phyloP scores from a whole-genome alignment of 116 monocot species.

The Cymodocea nodosa region DNA sequence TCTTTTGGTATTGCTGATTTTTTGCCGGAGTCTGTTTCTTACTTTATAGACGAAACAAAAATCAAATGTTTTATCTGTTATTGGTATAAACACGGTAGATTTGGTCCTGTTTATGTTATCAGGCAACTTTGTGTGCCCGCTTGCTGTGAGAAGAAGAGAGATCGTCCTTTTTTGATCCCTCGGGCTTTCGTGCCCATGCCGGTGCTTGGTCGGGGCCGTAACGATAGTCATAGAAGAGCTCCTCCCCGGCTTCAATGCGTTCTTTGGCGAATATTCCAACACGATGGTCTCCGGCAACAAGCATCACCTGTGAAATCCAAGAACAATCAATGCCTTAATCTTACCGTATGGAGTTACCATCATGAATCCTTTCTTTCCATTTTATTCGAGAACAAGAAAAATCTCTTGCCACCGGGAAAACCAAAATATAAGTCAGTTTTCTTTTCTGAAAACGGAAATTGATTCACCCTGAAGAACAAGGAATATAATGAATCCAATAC shows the following conservation, averaged over 20 bases:
- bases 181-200: slow-evolving; percentile 85
- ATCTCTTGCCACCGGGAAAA: no score
- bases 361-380: no score
- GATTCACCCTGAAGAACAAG: neutral
- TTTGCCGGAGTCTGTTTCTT: no score
- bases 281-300: slow-evolving; percentile 97
- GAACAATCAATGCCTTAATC: neutral
- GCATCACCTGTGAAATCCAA: slow-evolving; percentile 53
- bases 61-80: no score
- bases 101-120: slow-evolving; percentile 6
- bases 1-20: no score
- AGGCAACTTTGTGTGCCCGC: slow-evolving; percentile 86
- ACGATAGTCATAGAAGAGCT: slow-evolving; percentile 95
- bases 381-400: no score
- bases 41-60: no score
- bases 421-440: no score
- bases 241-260: slow-evolving; percentile 81
- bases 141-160: slow-evolving; percentile 24
- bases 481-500: neutral
- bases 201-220: slow-evolving; percentile 91
- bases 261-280: slow-evolving; percentile 98
- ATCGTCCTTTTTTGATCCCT: slow-evolving; percentile 74
- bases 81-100: no score
- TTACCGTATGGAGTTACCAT: no score
- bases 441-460: neutral